Evolutionary conservation across 176 grass and related monocot species (phyloP).

Genomic region (Pontederia crassipes): DNA sequence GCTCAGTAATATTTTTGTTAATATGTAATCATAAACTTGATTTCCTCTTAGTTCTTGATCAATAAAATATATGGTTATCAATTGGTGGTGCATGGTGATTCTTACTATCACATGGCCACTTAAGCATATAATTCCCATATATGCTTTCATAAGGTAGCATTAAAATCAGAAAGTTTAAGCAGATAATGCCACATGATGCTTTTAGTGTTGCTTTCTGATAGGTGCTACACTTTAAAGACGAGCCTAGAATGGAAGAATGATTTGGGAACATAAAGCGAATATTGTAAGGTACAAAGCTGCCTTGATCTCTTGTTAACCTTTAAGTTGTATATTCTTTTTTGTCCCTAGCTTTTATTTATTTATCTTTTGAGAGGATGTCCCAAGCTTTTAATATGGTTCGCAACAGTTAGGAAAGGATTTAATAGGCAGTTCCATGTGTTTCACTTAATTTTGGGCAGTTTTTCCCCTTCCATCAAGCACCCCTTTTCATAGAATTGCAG

Average conservation of each 20-base stretch:
- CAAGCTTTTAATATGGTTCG: not conserved
- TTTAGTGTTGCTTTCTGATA: not conserved
- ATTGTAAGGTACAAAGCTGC: not conserved
- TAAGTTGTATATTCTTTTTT: too few relatives aligned
- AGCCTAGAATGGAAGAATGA: not conserved
- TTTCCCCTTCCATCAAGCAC: constrained; percentile 30
- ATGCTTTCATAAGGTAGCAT: too few relatives aligned
- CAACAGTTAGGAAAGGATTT: constrained; percentile 1
- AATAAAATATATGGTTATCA: too few relatives aligned
- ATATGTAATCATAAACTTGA: too few relatives aligned
- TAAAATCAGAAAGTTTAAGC: not conserved
- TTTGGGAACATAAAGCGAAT: not conserved
- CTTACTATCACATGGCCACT: not conserved
- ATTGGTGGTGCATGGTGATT: not conserved
- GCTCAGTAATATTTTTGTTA: too few relatives aligned
- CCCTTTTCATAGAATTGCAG: constrained; percentile 69
- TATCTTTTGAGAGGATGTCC: too few relatives aligned
- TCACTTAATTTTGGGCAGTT: not conserved
- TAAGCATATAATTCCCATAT: too few relatives aligned
- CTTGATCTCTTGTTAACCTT: not conserved
- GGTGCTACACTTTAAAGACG: not conserved
- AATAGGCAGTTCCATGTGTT: not conserved
- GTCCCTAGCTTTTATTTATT: not conserved
- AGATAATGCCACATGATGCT: constrained; percentile 5
- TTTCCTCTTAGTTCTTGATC: too few relatives aligned